Conservation (phyloP, 2,329 filamentous ascomycete species). For the Phaeosphaeria sp. region DNA sequence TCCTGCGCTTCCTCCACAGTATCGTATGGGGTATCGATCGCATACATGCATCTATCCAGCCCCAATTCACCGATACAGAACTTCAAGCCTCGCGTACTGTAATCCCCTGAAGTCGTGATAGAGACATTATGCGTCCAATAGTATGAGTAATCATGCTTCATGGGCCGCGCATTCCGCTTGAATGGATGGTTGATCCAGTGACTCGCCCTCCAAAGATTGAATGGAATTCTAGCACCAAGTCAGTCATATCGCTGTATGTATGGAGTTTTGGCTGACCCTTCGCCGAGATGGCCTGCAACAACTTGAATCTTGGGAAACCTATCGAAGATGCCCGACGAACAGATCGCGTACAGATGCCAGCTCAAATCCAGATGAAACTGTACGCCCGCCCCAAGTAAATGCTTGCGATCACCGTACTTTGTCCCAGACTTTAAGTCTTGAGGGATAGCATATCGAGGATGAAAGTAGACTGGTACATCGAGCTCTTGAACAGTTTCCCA, state of each 20-base stretch:
- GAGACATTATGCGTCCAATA: slow-evolving; percentile 54
- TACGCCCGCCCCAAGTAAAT: slow-evolving; percentile 39
- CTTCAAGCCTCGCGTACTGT: slow-evolving; percentile 50
- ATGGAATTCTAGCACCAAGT: slow-evolving; percentile 47
- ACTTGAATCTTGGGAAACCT: slow-evolving; percentile 51
- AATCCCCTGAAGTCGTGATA: slow-evolving; percentile 53
- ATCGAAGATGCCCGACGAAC: slow-evolving; percentile 53
- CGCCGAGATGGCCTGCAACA: slow-evolving; percentile 54
- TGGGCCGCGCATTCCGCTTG: slow-evolving; percentile 47
- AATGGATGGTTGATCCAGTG: slow-evolving; percentile 56
- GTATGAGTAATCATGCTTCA: slow-evolving; percentile 46
- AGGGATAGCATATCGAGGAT: slow-evolving; percentile 39
- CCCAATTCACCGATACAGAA: slow-evolving; percentile 52
- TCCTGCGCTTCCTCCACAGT: slow-evolving; percentile 35
- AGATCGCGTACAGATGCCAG: slow-evolving; percentile 56
- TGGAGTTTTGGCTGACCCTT: slow-evolving; percentile 33
- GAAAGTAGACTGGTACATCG: slow-evolving; percentile 44
- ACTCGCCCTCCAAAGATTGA: slow-evolving; percentile 48
- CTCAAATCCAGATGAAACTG: slow-evolving; percentile 52
- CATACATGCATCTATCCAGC: slow-evolving; percentile 47
- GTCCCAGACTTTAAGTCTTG: slow-evolving; percentile 33
- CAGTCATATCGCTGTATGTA: not conserved
- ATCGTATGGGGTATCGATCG: slow-evolving; percentile 31
- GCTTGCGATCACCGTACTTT: slow-evolving; percentile 36
- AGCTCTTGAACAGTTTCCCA: slow-evolving; percentile 41